Evolutionary conservation across 371 early-diverging fungal genomes (phyloP).

Genomic region (Mortierella sp.): DNA sequence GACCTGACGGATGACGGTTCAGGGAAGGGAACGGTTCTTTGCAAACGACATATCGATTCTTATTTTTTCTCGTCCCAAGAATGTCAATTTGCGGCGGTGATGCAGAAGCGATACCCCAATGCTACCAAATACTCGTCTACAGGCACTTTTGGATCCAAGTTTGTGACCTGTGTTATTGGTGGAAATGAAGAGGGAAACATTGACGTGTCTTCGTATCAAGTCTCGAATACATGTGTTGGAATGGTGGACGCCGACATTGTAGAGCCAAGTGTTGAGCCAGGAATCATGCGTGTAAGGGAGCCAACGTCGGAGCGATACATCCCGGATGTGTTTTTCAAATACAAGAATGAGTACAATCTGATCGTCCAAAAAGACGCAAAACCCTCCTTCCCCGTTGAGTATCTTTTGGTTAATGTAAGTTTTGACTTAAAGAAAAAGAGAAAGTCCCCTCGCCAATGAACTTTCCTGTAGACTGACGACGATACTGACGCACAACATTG

Average conservation of each 20-base stretch:
- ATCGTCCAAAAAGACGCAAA: constrained; percentile 87
- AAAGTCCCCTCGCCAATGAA: too few species aligned
- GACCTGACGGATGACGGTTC: constrained; percentile 92
- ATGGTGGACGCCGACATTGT: constrained; percentile 94
- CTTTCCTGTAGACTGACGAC: too few species aligned
- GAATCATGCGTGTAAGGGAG: constrained; percentile 87
- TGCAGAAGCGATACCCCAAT: constrained; percentile 88
- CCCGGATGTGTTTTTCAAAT: constrained; percentile 96
- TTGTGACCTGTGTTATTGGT: constrained; percentile 93
- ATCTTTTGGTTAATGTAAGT: constrained; percentile 92
- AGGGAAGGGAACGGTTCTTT: constrained; percentile 84
- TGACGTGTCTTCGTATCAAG: constrained; percentile 92
- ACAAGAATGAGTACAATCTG: constrained; percentile 92
- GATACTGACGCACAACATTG: too few species aligned
- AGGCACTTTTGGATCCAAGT: constrained; percentile 89
- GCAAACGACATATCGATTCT: constrained; percentile 91
- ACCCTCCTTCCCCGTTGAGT: constrained; percentile 97
- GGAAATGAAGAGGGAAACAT: constrained; percentile 87
- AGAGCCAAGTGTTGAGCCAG: constrained; percentile 90
- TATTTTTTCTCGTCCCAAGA: constrained; percentile 96
- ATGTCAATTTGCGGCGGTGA: constrained; percentile 88
- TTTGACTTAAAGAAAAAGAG: too few species aligned
- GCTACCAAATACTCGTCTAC: constrained; percentile 75
- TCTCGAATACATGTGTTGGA: constrained; percentile 92
- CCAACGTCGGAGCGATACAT: constrained; percentile 85